Base-by-base conservation (phyloP, 768 basidiomycete genomes). In the Tricholoma hemisulphureum region DNA sequence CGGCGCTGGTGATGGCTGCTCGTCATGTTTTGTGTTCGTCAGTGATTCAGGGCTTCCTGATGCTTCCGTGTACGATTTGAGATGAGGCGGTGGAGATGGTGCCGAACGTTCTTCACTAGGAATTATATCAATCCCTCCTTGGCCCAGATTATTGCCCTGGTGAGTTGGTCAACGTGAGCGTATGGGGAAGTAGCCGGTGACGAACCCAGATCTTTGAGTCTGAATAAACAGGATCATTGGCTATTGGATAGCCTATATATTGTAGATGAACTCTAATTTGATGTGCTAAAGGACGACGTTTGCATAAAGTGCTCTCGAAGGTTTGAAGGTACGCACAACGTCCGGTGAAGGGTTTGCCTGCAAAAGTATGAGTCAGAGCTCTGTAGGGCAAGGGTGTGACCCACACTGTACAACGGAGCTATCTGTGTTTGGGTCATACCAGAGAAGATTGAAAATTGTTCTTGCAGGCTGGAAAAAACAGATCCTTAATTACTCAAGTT, bases 251-350 rank as follows among this genome's bases (percentile, higher is more conserved):
- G 1, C 96, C 97, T 56, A 99, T 83, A 71, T 83, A 98, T 72
- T 98, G 97, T 2, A 99, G 82, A 68, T 99, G 97, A 3, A 99
- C 96, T 51, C 97, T 84, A 57, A 98, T 91, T 72, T 99, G 97
- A 74, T 99, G 97, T 0, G 97, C 95, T 97, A 62, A 61, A 57
- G 56, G 45, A 39, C 56, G 53, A 58, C 37, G 32, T 53, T 21
- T 51, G 49, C 55, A 49, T 46, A 26, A 41, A 50, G 43, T 55
- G 23, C 35, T 23, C 18, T 43, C 56, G 14, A 35, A 51, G 31
- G 53, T 43, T 21, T 29, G 23, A 52, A 65, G 51, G 58, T 41
- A 76, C 93, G 68, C 74, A 96, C 95, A 97, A 61, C 96, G 83
- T 49, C 96, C 96, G 5, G 97, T 99, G 57, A 90, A 74, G 2